phyloP scores from a whole-genome alignment of 2,329 filamentous ascomycete species.

The Lecanicillium sp. region DNA sequence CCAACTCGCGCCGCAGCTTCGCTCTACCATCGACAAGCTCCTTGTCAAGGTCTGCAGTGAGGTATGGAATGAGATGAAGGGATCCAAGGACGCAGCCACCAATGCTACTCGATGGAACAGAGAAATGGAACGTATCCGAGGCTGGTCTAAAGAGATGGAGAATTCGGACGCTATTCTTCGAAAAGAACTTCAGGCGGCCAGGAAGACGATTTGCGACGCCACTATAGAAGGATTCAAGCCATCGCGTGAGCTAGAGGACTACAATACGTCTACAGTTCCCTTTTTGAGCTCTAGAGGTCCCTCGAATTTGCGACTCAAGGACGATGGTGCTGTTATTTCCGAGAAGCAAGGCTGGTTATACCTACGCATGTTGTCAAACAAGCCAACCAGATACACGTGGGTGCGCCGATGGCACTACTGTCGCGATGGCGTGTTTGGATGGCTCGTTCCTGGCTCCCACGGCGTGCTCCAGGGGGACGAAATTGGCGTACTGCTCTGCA shows the following conservation, averaged over 20 bases:
- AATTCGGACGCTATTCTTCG: conserved; percentile 75
- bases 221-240: conserved; percentile 66
- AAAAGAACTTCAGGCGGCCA: conserved; percentile 68
- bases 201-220: conserved; percentile 73
- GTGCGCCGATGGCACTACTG: conserved; percentile 91
- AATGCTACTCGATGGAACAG: conserved; percentile 58
- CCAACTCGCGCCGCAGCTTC: conserved; percentile 75
- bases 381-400: conserved; percentile 86
- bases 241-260: conserved; percentile 87
- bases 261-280: conserved; percentile 81
- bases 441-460: conserved; percentile 73
- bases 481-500: conserved; percentile 90
- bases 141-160: conserved; percentile 94
- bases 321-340: conserved; percentile 39
- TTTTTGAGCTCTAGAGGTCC: conserved; percentile 69
- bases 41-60: conserved; percentile 79
- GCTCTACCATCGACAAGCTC: conserved; percentile 75
- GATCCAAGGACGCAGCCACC: conserved; percentile 56
- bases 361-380: conserved; percentile 70
- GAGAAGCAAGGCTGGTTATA: conserved; percentile 97
- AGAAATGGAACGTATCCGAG: conserved; percentile 86
- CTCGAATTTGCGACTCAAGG: conserved; percentile 50
- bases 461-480: conserved; percentile 94
- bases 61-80: conserved; percentile 79
- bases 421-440: conserved; percentile 92